Base-by-base conservation (phyloP, 345 rosid species). In the Sisymbrium altissimum region DNA sequence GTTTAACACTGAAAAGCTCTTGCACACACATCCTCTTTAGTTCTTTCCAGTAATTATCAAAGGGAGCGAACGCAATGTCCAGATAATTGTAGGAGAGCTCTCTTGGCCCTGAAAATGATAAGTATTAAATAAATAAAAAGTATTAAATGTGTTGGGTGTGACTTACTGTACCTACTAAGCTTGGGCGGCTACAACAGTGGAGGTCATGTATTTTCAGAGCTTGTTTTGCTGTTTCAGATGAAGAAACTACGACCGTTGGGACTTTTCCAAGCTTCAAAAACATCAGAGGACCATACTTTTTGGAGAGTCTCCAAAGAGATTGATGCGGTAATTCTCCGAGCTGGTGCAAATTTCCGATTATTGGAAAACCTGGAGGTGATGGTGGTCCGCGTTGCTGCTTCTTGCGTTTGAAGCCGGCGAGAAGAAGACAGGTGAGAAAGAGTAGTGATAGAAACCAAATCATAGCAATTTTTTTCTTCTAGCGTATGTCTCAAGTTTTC, bases 1-100 rank as follows among this genome's bases (percentile, higher is more conserved):
- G 58, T 4, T 52, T 81, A 1, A 80, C 5, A 56, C 66, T 81
- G 12, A 87, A 84, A 29, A 87, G 84, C 40, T 83, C 82, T 15
- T 78, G 36, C 5, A 52, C 76, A 25, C 80, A 71, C 1, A 82
- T 15, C 64, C 71, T 83, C 53, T 81, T 73, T 40, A 81, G 32
- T 69, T 84, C 86, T 44, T 79, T 82, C 89, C 89, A 83, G 36
- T 81, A 82, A 3, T 33, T 79, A 41, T 58, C 48, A 23, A 66
- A 84, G 0, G 88, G 87, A 7, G 87, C 32, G 38, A 83, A 87
- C 41, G 32, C 83, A 14, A 89, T 4, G 67, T 86, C 88, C 0
- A 59, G 18, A 36, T 78, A 54, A 12, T 80, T 70, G 65, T 87
- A 89, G 30, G 90, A 78, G 1, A 87, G 56, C 41, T 55, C 85